Evolutionary conservation across 2,329 filamentous ascomycete genomes (phyloP), one percentile per base, ranked within the genome.

Genomic region (Penicillium sp.): DNA sequence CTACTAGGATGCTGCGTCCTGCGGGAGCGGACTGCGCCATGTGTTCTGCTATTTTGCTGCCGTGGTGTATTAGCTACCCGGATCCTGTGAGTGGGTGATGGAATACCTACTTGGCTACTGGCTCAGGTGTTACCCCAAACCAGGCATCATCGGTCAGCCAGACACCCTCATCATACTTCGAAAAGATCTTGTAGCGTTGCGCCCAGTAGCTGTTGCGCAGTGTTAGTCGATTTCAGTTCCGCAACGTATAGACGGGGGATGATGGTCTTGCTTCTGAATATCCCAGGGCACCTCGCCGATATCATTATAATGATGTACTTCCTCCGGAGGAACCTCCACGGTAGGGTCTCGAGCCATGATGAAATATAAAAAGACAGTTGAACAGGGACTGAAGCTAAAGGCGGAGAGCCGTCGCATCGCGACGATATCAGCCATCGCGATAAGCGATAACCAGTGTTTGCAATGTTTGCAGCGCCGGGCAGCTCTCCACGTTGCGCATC

Each of bases 101-200:
- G 9, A 17, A 6, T 9, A 72, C 76, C 61, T 74, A 93, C 87
- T 78, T 82, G 53, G 93, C 93, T 24, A 98, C 81, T 4, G 87
- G 86, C 68, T 98, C 91, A 13, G 93, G 90, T 0, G 94, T 98
- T 7, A 97, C 90, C 48, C 90, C 93, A 67, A 93, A 98, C 93
- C 93, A 98, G 46, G 89, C 86, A 70, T 91, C 85, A 66, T 95
- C 84, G 0, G 94, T 98, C 77, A 98, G 82, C 75, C 83, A 85
- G 57, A 98, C 79, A 48, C 89, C 91, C 51, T 90, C 79, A 65
- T 96, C 85, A 65, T 96, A 98, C 60, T 78, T 79, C 13, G 84
- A 84, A 70, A 95, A 98, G 57, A 98, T 87, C 45, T 83, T 84
- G 67, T 93, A 84, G 52, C 93, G 81, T 64, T 97, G 90, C 15